Percentiles rank a stretch among this genome's conserved stretches.
Conservation (phyloP, 192 early-diverging fungal species). For the Backusella australiensis region DNA sequence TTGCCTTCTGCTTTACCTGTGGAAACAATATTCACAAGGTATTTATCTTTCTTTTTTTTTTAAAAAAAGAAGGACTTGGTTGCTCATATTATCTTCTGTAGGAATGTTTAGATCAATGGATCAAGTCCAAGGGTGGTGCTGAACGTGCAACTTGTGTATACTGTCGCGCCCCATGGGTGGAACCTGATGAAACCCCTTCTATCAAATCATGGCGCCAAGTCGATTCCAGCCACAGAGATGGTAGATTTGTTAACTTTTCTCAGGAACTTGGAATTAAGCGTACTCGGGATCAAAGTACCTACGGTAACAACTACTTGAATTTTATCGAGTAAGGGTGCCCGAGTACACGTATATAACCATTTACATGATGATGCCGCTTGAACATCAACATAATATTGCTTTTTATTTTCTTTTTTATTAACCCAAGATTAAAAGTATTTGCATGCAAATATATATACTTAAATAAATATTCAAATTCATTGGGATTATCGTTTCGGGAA, state of each 20-base stretch:
- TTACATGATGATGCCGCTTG: no score
- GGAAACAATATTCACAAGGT: constrained; percentile 28
- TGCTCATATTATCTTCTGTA: neutral
- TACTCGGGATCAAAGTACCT: constrained; percentile 10
- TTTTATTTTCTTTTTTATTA: no score
- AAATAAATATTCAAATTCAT: neutral
- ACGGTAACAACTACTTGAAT: neutral
- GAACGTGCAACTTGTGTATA: constrained; percentile 22
- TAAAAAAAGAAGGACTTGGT: neutral
- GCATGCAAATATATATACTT: neutral
- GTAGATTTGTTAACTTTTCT: constrained; percentile 16
- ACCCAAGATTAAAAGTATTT: neutral
- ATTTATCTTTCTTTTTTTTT: neutral
- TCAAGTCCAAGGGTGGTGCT: neutral
- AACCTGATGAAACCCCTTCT: no score
- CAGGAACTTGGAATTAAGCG: neutral
- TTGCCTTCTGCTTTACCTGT: constrained; percentile 15
- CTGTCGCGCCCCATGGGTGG: constrained; percentile 19
- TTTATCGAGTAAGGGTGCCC: neutral
- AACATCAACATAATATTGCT: no score
- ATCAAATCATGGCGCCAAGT: neutral
- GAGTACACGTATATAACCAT: no score
- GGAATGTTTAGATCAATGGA: constrained; percentile 19
- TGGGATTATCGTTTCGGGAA: neutral
- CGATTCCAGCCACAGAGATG: neutral